Base-by-base conservation (phyloP, 345 rosid genomes). In the Orychophragmus violaceus region DNA sequence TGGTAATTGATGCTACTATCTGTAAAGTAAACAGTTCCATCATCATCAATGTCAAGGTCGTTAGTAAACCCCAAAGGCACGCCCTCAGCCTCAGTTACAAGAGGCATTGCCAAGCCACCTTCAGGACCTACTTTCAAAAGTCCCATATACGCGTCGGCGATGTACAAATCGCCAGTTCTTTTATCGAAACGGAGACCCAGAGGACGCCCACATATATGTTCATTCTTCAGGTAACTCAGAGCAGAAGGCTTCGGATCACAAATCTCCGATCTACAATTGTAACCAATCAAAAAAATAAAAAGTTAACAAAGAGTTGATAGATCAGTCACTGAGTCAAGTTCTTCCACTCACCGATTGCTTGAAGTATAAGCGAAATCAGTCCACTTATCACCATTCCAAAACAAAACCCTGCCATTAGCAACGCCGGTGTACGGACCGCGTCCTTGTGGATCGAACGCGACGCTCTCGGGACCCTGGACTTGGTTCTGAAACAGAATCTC, bases 381-480 rank as follows among this genome's bases (percentile, higher is more conserved):
- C 96, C 91, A 93, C 4, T 83, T 76, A 3, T 59, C 52, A 19
- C 98, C 97, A 59, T 90, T 68, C 93, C 93, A 88, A 68, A 90
- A 83, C 59, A 93, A 28, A 30, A 93, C 66, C 28, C 97, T 77
- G 4, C 98, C 98, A 72, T 90, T 97, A 44, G 98, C 98, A 27
- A 93, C 85, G 22, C 97, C 98, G 0, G 97, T 83, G 61, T 90
- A 93, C 9, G 96, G 97, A 5, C 96, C 98, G n/a, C 96, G 88
- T 30, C 97, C 96, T 22, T 59, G 88, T 6, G 90, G 84, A 62
- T 93, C 96, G 69, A 93, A 93, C 5, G 87, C 88, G 44, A 93
- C 33, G 79, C 98, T 93, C 80, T 93, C 98, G 3, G 98, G 98
- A 13, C 98, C 98, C 70, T 93, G 98, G 66, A 90, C 36, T 51